Evolutionary conservation across 2,329 filamentous ascomycete genomes (phyloP).

Genomic region (Phoma sp.): DNA sequence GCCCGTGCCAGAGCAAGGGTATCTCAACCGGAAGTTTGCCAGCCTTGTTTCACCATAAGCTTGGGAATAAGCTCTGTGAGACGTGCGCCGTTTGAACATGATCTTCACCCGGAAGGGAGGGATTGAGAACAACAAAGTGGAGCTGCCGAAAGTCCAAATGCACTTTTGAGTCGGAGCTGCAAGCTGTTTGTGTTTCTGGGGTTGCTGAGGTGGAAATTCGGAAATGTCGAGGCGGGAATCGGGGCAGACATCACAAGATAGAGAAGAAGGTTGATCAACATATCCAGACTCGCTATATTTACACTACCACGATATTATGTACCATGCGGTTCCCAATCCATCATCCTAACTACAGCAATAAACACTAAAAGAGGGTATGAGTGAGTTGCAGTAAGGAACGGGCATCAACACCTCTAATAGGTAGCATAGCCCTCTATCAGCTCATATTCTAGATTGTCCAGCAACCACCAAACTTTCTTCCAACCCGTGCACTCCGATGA

Average conservation of each 20-base stretch:
- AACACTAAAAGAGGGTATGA: slow-evolving; percentile 22
- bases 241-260: slow-evolving; percentile 1
- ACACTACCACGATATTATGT: slow-evolving; percentile 16
- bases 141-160: slow-evolving; percentile 4
- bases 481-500: not conserved
- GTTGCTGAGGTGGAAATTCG: too few species aligned
- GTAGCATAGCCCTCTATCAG: slow-evolving; percentile 6
- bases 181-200: not conserved
- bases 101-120: not conserved
- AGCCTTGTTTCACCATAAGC: slow-evolving; percentile 7
- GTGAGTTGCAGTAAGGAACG: slow-evolving; percentile 16
- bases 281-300: slow-evolving; percentile 22
- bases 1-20: not conserved
- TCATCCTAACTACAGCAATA: slow-evolving; percentile 12
- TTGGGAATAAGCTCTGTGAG: slow-evolving; percentile 13
- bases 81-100: slow-evolving; percentile 14
- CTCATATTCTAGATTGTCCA: slow-evolving; percentile 22
- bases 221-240: not conserved
- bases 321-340: slow-evolving; percentile 11
- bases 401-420: slow-evolving; percentile 4
- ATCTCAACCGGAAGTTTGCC: not conserved
- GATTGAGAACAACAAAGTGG: not conserved
- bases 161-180: not conserved
- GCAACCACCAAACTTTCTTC: slow-evolving; percentile 15
- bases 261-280: not conserved